These are phyloP conservation scores for Cutaneotrichosporon cutaneum DNA, from an alignment of 1,284 basidiomycete species.

Conservation along the genomic window DNA sequence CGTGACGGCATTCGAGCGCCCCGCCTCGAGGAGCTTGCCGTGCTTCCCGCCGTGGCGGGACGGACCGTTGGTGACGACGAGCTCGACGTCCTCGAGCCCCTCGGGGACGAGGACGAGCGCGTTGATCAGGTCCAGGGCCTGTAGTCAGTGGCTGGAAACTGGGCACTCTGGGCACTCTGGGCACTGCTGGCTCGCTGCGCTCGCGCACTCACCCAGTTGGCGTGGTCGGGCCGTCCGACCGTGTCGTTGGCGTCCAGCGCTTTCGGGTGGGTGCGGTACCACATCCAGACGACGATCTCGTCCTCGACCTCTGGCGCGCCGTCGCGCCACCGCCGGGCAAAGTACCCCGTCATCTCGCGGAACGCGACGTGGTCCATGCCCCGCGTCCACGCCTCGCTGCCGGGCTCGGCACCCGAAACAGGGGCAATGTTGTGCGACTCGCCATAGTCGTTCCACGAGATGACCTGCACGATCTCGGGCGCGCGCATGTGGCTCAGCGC, in stretches of 20 bases:
- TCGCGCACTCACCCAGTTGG: constrained; percentile 42
- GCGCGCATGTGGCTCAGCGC: constrained; percentile 23
- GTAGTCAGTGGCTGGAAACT: constrained; percentile 8
- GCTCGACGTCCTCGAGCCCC: constrained; percentile 18
- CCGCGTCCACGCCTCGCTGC: constrained; percentile 46
- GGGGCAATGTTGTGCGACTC: constrained; percentile 52
- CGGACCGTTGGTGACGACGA: constrained; percentile 28
- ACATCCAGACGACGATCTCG: constrained; percentile 36
- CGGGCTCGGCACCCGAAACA: constrained; percentile 47
- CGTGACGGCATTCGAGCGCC: constrained; percentile 30
- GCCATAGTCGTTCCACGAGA: constrained; percentile 54
- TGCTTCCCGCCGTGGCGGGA: not conserved
- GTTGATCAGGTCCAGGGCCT: constrained; percentile 52
- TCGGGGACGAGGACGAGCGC: constrained; percentile 32
- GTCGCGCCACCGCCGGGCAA: constrained; percentile 37
- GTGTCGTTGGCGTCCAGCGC: constrained; percentile 29
- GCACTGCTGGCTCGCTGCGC: not conserved
- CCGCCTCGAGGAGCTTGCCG: constrained; percentile 17
- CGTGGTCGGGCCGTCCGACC: constrained; percentile 40
- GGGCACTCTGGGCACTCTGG: too few species aligned
- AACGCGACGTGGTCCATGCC: constrained; percentile 50
- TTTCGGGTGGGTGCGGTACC: constrained; percentile 45
- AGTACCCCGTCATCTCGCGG: constrained; percentile 45
- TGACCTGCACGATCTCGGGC: constrained; percentile 50
- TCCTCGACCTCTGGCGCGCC: constrained; percentile 19